phyloP scores from a whole-genome alignment of 2,329 filamentous ascomycete species.

The Penicillium sp. region DNA sequence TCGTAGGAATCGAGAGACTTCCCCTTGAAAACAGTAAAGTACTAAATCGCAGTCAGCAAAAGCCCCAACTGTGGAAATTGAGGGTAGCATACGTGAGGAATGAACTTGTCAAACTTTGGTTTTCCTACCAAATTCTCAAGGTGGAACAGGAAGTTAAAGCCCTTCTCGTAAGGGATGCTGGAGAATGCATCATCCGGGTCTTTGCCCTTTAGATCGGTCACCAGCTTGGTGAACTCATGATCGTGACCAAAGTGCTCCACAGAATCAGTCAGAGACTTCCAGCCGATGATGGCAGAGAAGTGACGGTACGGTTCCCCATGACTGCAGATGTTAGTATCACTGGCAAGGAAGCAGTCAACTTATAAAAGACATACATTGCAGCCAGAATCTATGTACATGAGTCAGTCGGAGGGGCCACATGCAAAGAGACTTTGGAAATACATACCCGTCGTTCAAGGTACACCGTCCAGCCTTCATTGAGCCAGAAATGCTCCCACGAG shows the following conservation, averaged over 20 bases:
- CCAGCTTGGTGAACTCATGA: slow-evolving; percentile 88
- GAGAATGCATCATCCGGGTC: slow-evolving; percentile 97
- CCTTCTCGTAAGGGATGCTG: slow-evolving; percentile 90
- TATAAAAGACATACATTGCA: slow-evolving; percentile 31
- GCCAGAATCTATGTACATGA: slow-evolving; percentile 33
- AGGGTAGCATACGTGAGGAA: slow-evolving; percentile 58
- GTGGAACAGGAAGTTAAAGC: slow-evolving; percentile 88
- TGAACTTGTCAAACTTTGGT: slow-evolving; percentile 89
- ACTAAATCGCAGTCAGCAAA: slow-evolving; percentile 41
- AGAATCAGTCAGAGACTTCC: slow-evolving; percentile 80
- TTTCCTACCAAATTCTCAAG: slow-evolving; percentile 81
- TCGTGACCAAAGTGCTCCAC: slow-evolving; percentile 73
- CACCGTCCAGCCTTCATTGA: slow-evolving; percentile 82
- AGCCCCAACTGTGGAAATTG: background rate
- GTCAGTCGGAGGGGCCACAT: background rate
- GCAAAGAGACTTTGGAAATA: background rate
- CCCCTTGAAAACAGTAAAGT: slow-evolving; percentile 77
- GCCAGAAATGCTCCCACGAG: slow-evolving; percentile 52
- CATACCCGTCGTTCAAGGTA: slow-evolving; percentile 76
- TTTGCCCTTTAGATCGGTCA: slow-evolving; percentile 78
- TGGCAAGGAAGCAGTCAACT: background rate
- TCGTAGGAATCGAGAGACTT: slow-evolving; percentile 91
- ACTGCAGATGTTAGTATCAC: slow-evolving; percentile 36
- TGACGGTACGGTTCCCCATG: slow-evolving; percentile 83
- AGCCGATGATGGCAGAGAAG: slow-evolving; percentile 93